Base-by-base conservation (phyloP, 2,329 filamentous ascomycete genomes). In the Botryotinia globosa region DNA sequence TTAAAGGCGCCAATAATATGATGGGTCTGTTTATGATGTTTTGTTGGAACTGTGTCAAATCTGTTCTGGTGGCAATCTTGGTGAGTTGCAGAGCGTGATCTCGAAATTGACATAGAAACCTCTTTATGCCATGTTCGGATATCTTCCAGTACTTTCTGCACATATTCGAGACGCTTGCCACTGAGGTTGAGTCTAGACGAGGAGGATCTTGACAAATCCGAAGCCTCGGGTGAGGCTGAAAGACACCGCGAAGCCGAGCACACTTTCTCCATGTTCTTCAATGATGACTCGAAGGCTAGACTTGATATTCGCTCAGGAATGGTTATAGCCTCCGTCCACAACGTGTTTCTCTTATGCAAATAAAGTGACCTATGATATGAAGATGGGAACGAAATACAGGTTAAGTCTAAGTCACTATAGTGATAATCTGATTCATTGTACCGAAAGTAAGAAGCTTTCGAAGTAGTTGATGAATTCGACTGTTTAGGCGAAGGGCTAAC, bases 101-200 rank as follows among this genome's bases (percentile, higher is more conserved):
- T 66, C 39, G 62, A 59, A 59, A 72, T 72, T 48, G 51, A 72
- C 16, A 44, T 48, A n/a, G 62, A 72, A 39, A 72, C 70, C 34
- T 72, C 62, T 14, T 45, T 48, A 37, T 72, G 64, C 70, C 70
- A 72, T 7, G 25, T 45, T 58, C 51, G 51, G 14, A 72, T 37
- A 44, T 72, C 70, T 51, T 72, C 70, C 42, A 72, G 39, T 45
- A 72, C 39, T 72, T 68, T 72, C 32, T 72, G 64, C 48, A 72
- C 70, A 45, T 68, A 54, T 25, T 72, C 70, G 7, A 66, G 62
- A 72, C 67, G 64, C 39, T 61, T 72, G 39, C 32, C 20, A 68
- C 54, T 29, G 29, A 48, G 32, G 7, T 39, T 34, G 34, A 72
- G 42, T 59, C 29, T 72, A 44, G 51, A 54, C 22, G 51, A 68